Percentiles rank a stretch among this genome's conserved stretches.
Evolutionary conservation across 352 stramenopile species (phyloP).

Genomic region (Pythium sp.): DNA sequence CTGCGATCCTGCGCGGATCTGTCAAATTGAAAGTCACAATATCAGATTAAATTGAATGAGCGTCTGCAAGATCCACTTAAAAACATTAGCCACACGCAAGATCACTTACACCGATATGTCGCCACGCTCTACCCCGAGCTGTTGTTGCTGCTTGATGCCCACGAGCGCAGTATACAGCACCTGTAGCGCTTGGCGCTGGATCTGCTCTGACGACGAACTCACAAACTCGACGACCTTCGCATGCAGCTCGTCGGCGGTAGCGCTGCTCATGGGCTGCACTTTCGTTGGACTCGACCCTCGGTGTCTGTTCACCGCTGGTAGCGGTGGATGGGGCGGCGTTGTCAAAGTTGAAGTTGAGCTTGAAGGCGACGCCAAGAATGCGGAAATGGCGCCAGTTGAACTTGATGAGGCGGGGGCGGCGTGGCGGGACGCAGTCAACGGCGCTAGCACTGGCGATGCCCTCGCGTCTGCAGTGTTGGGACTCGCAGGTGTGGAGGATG

Average conservation of each 20-base stretch:
- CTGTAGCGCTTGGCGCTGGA: slow-evolving; percentile 21
- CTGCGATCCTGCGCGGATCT: slow-evolving; percentile 22
- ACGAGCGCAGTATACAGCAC: slow-evolving; percentile 22
- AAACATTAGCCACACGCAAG: not conserved
- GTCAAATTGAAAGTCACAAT: not conserved
- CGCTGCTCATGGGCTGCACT: slow-evolving; percentile 3
- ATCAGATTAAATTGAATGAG: not conserved
- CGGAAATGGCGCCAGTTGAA: slow-evolving; percentile 13
- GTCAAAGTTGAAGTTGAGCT: not conserved
- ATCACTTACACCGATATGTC: slow-evolving; percentile 1
- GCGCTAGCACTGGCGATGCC: not conserved
- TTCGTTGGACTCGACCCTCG: slow-evolving; percentile 10
- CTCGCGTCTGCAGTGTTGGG: not conserved
- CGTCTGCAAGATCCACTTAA: not conserved
- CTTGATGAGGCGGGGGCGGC: not conserved
- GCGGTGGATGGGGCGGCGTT: not conserved
- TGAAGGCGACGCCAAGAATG: not conserved
- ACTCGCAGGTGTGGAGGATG: slow-evolving; percentile 11
- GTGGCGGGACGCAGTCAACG: not conserved
- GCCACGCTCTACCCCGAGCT: not conserved
- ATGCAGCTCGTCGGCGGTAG: slow-evolving; percentile 20
- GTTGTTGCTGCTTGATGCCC: not conserved
- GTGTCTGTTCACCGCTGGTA: not conserved
- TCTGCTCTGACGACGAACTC: slow-evolving; percentile 19
- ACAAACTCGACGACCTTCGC: slow-evolving; percentile 29